These are phyloP conservation scores for Eustoma russellianum DNA, from an alignment of 257 asterid species.

Conservation along the genomic window DNA sequence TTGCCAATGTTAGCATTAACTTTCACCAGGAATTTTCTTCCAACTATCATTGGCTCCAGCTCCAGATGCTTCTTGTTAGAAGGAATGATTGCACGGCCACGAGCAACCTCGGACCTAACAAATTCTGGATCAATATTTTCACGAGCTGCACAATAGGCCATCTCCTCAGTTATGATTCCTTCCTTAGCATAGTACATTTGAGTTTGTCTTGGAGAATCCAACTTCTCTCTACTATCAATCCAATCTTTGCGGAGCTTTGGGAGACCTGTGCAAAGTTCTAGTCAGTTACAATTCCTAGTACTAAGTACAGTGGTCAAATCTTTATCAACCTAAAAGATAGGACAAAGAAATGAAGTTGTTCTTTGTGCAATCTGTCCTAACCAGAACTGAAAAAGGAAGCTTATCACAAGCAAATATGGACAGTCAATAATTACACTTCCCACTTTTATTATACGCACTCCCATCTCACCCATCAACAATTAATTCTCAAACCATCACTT, in stretches of 20 bases:
- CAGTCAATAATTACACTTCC: too few species aligned
- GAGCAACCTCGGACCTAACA: constrained; percentile 88
- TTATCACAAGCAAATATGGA: too few species aligned
- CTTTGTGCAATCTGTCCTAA: too few species aligned
- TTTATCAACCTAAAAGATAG: too few species aligned
- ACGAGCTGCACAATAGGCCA: constrained; percentile 93
- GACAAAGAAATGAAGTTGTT: too few species aligned
- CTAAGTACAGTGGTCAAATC: background rate
- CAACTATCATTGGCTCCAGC: constrained; percentile 91
- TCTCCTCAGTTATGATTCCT: constrained; percentile 85
- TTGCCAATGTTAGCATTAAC: constrained; percentile 92
- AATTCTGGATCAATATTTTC: constrained; percentile 87
- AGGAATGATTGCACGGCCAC: constrained; percentile 97
- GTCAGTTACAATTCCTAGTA: background rate
- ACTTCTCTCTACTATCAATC: constrained; percentile 73
- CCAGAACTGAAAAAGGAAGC: too few species aligned
- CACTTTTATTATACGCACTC: too few species aligned
- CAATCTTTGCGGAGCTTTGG: constrained; percentile 86
- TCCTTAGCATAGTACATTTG: constrained; percentile 96
- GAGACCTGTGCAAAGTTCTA: constrained; percentile 42
- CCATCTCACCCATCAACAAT: too few species aligned
- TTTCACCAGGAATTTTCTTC: constrained; percentile 92
- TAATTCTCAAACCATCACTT: too few species aligned
- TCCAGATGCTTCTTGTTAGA: constrained; percentile 88
- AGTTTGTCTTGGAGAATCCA: constrained; percentile 73